Percentiles rank a stretch among this genome's conserved stretches.
These are phyloP conservation scores for Fusarium sp. DNA, from an alignment of 2,329 filamentous ascomycete species.

Conservation along the genomic window DNA sequence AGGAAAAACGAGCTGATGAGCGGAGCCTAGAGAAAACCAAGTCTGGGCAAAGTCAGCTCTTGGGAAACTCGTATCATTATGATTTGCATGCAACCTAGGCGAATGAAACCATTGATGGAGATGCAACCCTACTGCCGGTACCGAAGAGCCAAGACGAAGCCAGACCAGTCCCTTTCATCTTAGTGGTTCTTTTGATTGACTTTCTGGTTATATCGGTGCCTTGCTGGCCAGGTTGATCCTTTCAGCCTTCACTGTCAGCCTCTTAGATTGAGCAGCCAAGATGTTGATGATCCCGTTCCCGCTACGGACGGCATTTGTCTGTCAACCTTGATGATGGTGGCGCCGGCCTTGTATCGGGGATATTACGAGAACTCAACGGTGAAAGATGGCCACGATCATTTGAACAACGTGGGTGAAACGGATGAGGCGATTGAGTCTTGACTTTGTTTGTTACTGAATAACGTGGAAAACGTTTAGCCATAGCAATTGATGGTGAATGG, in stretches of 20 bases:
- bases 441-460: conserved; percentile 2
- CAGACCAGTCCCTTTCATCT: neutral
- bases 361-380: neutral
- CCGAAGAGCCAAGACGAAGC: neutral
- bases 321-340: conserved; percentile 25
- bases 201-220: neutral
- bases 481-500: neutral
- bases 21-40: neutral
- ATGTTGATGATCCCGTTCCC: conserved; percentile 3
- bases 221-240: conserved; percentile 7
- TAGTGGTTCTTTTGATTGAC: neutral
- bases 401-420: conserved; percentile 8
- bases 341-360: conserved; percentile 32
- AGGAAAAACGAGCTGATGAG: conserved; percentile 16
- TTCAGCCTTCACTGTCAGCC: neutral
- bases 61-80: conserved; percentile 9
- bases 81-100: conserved; percentile 22
- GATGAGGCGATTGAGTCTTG: conserved; percentile 2
- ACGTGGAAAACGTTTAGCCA: neutral
- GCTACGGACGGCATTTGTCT: conserved; percentile 9
- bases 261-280: neutral
- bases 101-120: conserved; percentile 11
- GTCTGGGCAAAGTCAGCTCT: neutral
- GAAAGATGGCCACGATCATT: neutral
- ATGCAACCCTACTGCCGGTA: conserved; percentile 8